phyloP scores from a whole-genome alignment of 2,329 filamentous ascomycete species.

The Cercospora canescens region DNA sequence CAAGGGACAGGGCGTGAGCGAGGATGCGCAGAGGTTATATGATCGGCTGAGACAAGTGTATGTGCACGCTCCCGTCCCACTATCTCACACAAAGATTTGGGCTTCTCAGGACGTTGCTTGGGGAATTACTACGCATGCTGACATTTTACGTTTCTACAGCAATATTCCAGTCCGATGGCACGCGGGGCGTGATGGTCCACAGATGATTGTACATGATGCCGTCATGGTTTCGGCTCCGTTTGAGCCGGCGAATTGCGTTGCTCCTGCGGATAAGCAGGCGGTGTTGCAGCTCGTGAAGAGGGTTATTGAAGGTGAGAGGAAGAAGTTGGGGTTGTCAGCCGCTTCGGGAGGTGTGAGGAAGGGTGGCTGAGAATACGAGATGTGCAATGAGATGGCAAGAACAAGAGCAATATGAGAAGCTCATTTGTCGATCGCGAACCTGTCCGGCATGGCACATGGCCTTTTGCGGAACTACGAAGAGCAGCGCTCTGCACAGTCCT shows the following conservation, averaged over 20 bases:
- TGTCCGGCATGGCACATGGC: background rate
- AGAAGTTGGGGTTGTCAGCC: slow-evolving; percentile 39
- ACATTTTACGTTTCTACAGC: slow-evolving; percentile 18
- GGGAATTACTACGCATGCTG: background rate
- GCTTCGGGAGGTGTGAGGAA: slow-evolving; percentile 27
- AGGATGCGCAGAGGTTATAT: slow-evolving; percentile 64
- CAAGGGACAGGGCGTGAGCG: slow-evolving; percentile 60
- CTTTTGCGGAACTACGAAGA: background rate
- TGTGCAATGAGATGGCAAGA: background rate
- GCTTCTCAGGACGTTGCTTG: too few species aligned
- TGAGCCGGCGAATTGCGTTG: slow-evolving; percentile 55
- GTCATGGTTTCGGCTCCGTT: slow-evolving; percentile 62
- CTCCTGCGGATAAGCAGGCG: slow-evolving; percentile 44
- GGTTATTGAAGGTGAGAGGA: slow-evolving; percentile 48
- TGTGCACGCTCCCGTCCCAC: slow-evolving; percentile 40
- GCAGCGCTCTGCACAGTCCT: background rate
- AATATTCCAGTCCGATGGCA: slow-evolving; percentile 58
- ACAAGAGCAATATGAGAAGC: background rate
- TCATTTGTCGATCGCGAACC: background rate
- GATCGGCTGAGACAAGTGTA: slow-evolving; percentile 57
- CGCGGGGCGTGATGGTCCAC: slow-evolving; percentile 38
- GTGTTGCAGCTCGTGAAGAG: slow-evolving; percentile 46
- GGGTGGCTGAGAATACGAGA: slow-evolving; percentile 24
- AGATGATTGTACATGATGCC: slow-evolving; percentile 62
- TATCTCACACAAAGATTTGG: background rate